A percentile compares a stretch with the other conserved stretches of the same genome.
Conservation (phyloP, 1,284 basidiomycete genomes). For the Tremellales sp. region DNA sequence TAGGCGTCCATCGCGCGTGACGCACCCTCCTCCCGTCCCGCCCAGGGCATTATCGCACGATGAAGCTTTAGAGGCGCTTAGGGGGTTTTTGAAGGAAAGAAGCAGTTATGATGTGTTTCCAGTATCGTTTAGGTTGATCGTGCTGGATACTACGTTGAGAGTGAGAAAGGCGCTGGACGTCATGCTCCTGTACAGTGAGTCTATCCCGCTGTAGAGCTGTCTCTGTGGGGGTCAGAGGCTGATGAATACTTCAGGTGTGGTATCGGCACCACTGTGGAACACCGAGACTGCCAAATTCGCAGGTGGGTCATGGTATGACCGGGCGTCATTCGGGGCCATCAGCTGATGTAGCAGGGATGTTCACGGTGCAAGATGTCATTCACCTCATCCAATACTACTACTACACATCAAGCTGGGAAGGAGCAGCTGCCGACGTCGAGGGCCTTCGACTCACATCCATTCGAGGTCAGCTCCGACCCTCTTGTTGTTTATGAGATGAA, state of each 20-base stretch:
- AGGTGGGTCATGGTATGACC: slow-evolving; percentile 28
- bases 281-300: slow-evolving; percentile 84
- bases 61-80: slow-evolving; percentile 69
- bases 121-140: slow-evolving; percentile 91
- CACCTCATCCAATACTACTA: slow-evolving; percentile 97
- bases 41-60: slow-evolving; percentile 55
- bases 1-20: slow-evolving; percentile 37
- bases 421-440: slow-evolving; percentile 86
- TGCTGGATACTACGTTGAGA: slow-evolving; percentile 89
- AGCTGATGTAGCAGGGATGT: slow-evolving; percentile 64
- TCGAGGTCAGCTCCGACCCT: slow-evolving; percentile 59
- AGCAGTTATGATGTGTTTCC: slow-evolving; percentile 94
- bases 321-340: neutral
- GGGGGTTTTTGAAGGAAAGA: slow-evolving; percentile 75
- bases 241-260: slow-evolving; percentile 64
- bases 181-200: slow-evolving; percentile 76
- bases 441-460: slow-evolving; percentile 85
- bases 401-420: slow-evolving; percentile 75
- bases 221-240: neutral
- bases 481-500: neutral
- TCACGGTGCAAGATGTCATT: slow-evolving; percentile 92
- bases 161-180: slow-evolving; percentile 90
- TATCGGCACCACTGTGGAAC: slow-evolving; percentile 98
- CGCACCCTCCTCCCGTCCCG: slow-evolving; percentile 28
- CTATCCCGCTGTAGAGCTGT: neutral